Percentiles rank a stretch among this genome's conserved stretches.
Evolutionary conservation across 2,329 filamentous ascomycete species (phyloP).

Genomic region (Fusarium sambucinum): DNA sequence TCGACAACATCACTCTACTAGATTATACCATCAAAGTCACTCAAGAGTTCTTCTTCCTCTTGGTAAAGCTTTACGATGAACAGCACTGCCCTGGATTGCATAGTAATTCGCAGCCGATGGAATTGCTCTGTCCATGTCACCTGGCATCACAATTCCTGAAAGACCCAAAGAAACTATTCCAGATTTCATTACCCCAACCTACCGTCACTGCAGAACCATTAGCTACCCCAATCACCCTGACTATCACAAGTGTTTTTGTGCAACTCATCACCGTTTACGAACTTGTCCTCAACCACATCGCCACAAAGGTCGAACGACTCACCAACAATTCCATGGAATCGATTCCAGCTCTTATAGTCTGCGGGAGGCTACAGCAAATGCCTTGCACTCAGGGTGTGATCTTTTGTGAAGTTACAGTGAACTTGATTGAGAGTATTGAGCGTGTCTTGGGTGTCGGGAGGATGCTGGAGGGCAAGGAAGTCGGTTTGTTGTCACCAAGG

Average conservation of each 20-base stretch:
- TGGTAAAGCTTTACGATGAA: background rate
- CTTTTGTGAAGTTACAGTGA: background rate
- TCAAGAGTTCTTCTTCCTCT: background rate
- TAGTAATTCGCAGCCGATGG: background rate
- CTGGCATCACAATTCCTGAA: background rate
- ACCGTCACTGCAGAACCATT: background rate
- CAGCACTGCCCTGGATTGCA: background rate
- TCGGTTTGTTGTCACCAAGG: background rate
- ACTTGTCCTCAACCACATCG: background rate
- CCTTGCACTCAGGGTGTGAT: background rate
- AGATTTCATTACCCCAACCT: background rate
- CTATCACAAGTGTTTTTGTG: background rate
- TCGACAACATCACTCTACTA: background rate
- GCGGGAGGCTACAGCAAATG: background rate
- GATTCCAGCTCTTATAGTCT: background rate
- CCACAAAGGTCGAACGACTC: background rate
- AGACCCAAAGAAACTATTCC: background rate
- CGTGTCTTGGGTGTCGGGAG: background rate
- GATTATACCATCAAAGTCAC: background rate
- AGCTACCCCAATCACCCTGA: background rate
- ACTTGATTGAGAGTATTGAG: background rate
- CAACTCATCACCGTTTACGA: background rate
- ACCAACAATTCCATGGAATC: accelerated
- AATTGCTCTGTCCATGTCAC: background rate
- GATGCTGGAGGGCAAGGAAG: background rate